Evolutionary conservation across 805 yeast species (phyloP).

Genomic region (Barnettozyma botsteinii): DNA sequence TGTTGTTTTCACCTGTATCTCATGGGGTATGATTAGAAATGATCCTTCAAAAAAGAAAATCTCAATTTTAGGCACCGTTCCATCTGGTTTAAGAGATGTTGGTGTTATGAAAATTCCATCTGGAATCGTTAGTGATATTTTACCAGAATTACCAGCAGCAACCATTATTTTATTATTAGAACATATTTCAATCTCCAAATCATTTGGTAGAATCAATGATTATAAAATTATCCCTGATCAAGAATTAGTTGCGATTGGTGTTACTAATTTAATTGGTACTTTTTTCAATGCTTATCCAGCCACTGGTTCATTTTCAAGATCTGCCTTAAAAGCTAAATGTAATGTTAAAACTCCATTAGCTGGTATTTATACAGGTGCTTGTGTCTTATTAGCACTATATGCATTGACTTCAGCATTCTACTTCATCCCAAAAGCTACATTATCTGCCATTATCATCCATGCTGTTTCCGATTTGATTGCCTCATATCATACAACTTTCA

Average conservation of each 20-base stretch:
- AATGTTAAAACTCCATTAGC: constrained; percentile 94
- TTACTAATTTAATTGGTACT: constrained; percentile 83
- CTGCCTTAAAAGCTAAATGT: constrained; percentile 91
- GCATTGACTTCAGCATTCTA: constrained; percentile 78
- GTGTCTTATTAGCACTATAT: constrained; percentile 82
- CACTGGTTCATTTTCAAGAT: constrained; percentile 92
- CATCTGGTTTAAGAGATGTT: constrained; percentile 72
- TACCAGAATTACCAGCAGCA: constrained; percentile 80
- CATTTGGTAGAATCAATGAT: constrained; percentile 89
- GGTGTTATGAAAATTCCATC: constrained; percentile 65
- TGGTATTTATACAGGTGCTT: constrained; percentile 84
- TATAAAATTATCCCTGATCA: constrained; percentile 90
- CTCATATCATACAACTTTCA: constrained; percentile 58
- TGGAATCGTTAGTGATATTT: constrained; percentile 54
- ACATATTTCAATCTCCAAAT: constrained; percentile 89
- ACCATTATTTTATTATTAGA: constrained; percentile 77
- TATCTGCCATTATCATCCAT: constrained; percentile 85
- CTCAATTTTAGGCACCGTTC: constrained; percentile 68
- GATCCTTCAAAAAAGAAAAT: constrained; percentile 38
- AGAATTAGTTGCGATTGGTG: constrained; percentile 91
- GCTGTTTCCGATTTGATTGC: constrained; percentile 86
- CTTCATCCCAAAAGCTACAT: constrained; percentile 85
- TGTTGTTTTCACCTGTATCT: constrained; percentile 74
- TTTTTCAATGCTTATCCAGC: constrained; percentile 93
- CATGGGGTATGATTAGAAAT: constrained; percentile 67